These are phyloP conservation scores for Calonectria hawksworthii DNA, from an alignment of 2,329 filamentous ascomycete species.

Conservation along the genomic window DNA sequence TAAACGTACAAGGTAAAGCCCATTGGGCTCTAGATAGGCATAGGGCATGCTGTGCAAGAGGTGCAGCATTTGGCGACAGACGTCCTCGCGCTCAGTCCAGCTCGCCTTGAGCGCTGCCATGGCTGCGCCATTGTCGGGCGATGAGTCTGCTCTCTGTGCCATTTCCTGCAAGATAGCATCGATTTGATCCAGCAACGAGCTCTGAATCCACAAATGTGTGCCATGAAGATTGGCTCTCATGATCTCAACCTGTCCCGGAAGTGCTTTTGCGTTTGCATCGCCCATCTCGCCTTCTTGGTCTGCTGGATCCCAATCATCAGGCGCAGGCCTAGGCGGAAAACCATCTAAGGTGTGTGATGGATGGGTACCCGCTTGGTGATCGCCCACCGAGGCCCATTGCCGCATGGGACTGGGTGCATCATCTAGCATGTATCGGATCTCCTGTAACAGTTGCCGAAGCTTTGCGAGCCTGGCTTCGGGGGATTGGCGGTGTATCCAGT, in stretches of 20 bases:
- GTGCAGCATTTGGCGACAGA: constrained; percentile 53
- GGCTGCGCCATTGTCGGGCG: not conserved
- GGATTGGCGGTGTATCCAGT: constrained; percentile 23
- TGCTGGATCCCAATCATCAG: not conserved
- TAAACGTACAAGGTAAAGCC: constrained; percentile 48
- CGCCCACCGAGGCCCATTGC: constrained; percentile 25
- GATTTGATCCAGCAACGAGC: constrained; percentile 51
- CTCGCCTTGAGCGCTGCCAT: constrained; percentile 30
- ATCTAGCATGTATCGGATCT: constrained; percentile 49
- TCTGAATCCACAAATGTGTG: constrained; percentile 56
- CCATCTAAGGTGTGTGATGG: constrained; percentile 11
- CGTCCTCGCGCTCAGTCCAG: constrained; percentile 53
- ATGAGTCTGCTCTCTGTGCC: not conserved
- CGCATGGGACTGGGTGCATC: constrained; percentile 37
- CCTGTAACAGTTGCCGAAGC: constrained; percentile 45
- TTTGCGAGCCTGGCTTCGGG: constrained; percentile 27
- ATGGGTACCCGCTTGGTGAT: not conserved
- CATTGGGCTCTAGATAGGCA: constrained; percentile 50
- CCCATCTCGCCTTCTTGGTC: not conserved
- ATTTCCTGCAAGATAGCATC: constrained; percentile 43
- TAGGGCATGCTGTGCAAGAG: constrained; percentile 51
- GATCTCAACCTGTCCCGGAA: constrained; percentile 40
- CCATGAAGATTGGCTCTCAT: constrained; percentile 53
- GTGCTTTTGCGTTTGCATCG: constrained; percentile 16
- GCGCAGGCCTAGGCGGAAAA: not conserved